Evolutionary conservation across 2,329 filamentous ascomycete genomes (phyloP), one percentile per base, ranked within the genome.

Genomic region (Monilinia vaccinii-corymbosi): DNA sequence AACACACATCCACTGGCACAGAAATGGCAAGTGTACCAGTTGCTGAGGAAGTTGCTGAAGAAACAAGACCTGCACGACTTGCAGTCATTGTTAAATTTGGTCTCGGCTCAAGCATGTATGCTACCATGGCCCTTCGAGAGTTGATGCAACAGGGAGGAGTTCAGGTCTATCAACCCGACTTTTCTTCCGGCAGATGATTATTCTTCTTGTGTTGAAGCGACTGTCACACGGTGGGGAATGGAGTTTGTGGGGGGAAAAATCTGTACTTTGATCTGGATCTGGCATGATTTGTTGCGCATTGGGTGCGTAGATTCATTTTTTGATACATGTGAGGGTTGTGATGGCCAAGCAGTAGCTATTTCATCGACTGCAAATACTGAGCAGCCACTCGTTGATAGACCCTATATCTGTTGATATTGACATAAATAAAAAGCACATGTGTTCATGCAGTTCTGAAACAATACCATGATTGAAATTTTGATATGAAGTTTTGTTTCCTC

Each of bases 91-190:
- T 94, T 66, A 90, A 85, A 71, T 82, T 95, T 74, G 86, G 90
- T 71, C 78, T 95, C 32, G 87, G 84, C 1, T 84, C 85, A 52
- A 91, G 88, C 70, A 87, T 90, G 69, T 95, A 95, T 75, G 90
- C 90, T 0, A 95, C 90, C 0, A 89, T 95, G 78, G 88, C 88
- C 14, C 72, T 95, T 65, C 77, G 90, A 57, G 90, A 95, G 74
- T 74, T 95, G 63, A 91, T 90, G 78, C 87, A 85, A 69, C 85
- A 83, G 65, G 70, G 85, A 2, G 85, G 83, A 14, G 77, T 85
- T 6, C 77, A 77, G 68, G 78, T 79, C 9, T 88, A 80, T 67
- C 83, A 84, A 72, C 81, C 85, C 7, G 84, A 86, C 55, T 88
- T 81, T 69, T 76, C 78, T 63, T 61, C 67, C 18, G 66, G 66